A percentile compares a stretch with the other conserved stretches of the same genome.
Evolutionary conservation across 495 filamentous ascomycete genomes (phyloP).

Genomic region (Aspergillus homomorphus): DNA sequence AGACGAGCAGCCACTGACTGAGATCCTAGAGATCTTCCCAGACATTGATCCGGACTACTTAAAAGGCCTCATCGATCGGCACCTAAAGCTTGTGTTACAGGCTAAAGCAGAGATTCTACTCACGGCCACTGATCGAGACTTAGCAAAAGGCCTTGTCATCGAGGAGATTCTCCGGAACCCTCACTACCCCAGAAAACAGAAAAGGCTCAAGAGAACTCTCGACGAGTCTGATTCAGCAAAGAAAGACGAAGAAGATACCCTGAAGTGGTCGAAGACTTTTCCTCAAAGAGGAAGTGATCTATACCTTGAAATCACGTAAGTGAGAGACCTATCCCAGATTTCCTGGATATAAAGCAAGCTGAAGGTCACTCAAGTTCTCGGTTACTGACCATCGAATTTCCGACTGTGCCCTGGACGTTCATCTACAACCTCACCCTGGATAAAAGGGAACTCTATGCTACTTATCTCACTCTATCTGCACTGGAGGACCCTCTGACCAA

Average conservation of each 20-base stretch:
- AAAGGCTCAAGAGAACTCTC: constrained; percentile 41
- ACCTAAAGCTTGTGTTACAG: background rate
- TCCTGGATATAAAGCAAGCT: background rate
- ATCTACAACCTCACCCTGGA: constrained; percentile 13
- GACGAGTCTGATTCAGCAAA: constrained; percentile 15
- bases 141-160: constrained; percentile 27
- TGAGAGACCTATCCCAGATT: background rate
- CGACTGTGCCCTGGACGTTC: constrained; percentile 7
- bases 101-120: background rate
- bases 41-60: constrained; percentile 47
- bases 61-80: constrained; percentile 30
- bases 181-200: constrained; percentile 47
- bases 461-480: constrained; percentile 13
- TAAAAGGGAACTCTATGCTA: constrained; percentile 18
- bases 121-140: background rate
- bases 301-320: constrained; percentile 17
- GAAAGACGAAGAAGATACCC: constrained; percentile 35
- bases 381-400: constrained; percentile 17
- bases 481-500: constrained; percentile 8
- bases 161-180: constrained; percentile 41
- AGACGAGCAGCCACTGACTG: constrained; percentile 27
- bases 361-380: constrained; percentile 1
- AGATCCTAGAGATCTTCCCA: constrained; percentile 49
- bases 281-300: background rate
- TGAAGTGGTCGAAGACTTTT: constrained; percentile 32